Base-by-base conservation (phyloP, 2,329 filamentous ascomycete species). In the Cladophialophora chaetospira region DNA sequence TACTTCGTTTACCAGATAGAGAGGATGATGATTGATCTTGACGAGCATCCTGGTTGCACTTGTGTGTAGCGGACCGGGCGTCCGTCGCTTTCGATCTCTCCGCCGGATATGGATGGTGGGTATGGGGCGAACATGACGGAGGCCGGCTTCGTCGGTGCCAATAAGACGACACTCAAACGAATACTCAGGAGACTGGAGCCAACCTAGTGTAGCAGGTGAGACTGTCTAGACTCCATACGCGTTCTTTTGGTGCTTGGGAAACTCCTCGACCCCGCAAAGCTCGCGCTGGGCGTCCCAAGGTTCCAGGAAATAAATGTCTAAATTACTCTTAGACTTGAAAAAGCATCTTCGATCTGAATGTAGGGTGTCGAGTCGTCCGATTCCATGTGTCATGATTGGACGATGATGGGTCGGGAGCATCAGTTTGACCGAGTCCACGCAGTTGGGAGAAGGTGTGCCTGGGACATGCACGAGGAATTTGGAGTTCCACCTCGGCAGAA, bases 361-460 rank as follows among this genome's bases (percentile, higher is more conserved):
- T n/a, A 8, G 21, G 35, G 17, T 40, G 15, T 19, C 15, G 36
- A 17, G 35, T 38, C 35, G 19, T 3, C 15, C 15, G 3, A 9
- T 40, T 21, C 8, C n/a, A n/a, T n/a, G n/a, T n/a, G n/a, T n/a
- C n/a, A n/a, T 40, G 17, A 48, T 48, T 48, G 31, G 45, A 23
- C 5, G 19, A 21, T 40, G 36, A 13, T 8, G 26, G 5, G 13
- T 29, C 46, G 31, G 46, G 5, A n/a, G 6, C n/a, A 49, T 38
- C 33, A 40, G 15, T 49, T 35, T 6, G 13, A 13, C 46, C 46
- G 46, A 38, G 6, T 25, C n/a, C 5, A 49, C 13, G 33, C 31
- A 35, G 19, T 9, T 33, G 13, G 38, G 15, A 6, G 6, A 17
- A 19, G 26, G 2, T 23, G 11, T 19, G 29, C 31, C 25, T 19